Base-by-base conservation (phyloP, 495 filamentous ascomycete genomes). In the Hyaloscypha hepaticicola region DNA sequence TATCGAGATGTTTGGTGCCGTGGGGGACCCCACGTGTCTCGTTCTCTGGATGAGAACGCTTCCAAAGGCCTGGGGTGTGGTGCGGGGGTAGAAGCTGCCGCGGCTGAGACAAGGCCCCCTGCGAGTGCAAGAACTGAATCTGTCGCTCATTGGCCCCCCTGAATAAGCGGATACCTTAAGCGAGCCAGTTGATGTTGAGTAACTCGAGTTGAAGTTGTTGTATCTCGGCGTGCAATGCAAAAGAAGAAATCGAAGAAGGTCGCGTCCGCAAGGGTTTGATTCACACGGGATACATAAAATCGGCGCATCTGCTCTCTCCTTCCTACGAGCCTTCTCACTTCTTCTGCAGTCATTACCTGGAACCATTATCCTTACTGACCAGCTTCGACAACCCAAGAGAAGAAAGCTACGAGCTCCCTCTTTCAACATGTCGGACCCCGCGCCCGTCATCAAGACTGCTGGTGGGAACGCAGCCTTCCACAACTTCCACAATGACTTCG, bases 381-480 rank as follows among this genome's bases (percentile, higher is more conserved):
- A 14, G 11, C 38, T 45, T 16, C 38, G 19, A 19, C 4, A 45
- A 45, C 11, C 38, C 6, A 45, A 2, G 38, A n/a, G n/a, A n/a
- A n/a, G 38, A 45, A 45, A 45, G 31, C 38, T 45, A 11, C 38
- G 11, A 1, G 11, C 38, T 45, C 38, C 11, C 6, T 9, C 38
- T 45, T 19, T 45, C 38, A 45, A 9, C 14, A 16, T 45, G 1
- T 4, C 12, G 38, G 38, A 8, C 1, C 5, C 14, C 2, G 9
- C 38, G 1, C 38, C 38, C 9, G 38, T 45, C 12, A 9, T 45
- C 7, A 45, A 45, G 38, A 88, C 85, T 1, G 62, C 79, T 0
- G 87, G 87, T 50, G 87, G 87, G 58, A 88, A 89, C 71, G 76
- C 80, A 63, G 87, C 86, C 50, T 89, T 88, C 76, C 84, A 87